Evolutionary conservation across 106 monocot genomes (phyloP).

Genomic region (Allium cepa): DNA sequence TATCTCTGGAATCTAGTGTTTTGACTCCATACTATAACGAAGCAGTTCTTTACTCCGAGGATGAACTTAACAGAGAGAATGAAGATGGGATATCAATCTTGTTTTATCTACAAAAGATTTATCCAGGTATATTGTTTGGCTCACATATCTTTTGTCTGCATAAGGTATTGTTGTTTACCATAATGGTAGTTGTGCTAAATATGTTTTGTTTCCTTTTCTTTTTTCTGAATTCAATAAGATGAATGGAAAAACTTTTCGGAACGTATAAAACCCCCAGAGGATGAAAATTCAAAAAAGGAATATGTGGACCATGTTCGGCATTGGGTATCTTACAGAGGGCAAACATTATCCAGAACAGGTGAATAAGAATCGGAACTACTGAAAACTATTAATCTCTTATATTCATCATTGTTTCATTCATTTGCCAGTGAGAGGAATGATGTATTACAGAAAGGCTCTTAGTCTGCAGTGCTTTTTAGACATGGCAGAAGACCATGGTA

Average conservation of each 20-base stretch:
- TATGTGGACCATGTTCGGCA: slow-evolving; percentile 36
- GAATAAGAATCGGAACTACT: not conserved
- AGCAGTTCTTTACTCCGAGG: slow-evolving; percentile 83
- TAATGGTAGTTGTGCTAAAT: not conserved
- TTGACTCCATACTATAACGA: slow-evolving; percentile 95
- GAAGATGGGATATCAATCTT: slow-evolving; percentile 92
- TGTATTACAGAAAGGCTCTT: slow-evolving; percentile 85
- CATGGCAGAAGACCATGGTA: slow-evolving; percentile 57
- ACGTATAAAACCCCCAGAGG: slow-evolving; percentile 23
- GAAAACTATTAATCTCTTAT: slow-evolving; percentile 2
- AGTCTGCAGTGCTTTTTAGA: slow-evolving; percentile 69
- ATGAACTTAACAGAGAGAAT: slow-evolving; percentile 75
- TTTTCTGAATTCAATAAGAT: slow-evolving; percentile 36
- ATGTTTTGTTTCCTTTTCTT: not conserved
- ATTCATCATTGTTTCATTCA: not conserved
- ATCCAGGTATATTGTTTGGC: slow-evolving; percentile 48
- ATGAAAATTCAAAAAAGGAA: slow-evolving; percentile 28
- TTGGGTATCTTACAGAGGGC: slow-evolving; percentile 90
- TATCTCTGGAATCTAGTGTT: slow-evolving; percentile 41
- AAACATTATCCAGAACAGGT: slow-evolving; percentile 91
- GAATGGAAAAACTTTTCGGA: slow-evolving; percentile 83
- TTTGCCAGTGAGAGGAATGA: slow-evolving; percentile 91
- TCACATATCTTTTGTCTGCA: not conserved
- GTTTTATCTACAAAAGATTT: slow-evolving; percentile 83
- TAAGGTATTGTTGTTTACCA: not conserved